Base-by-base conservation (phyloP, 2,329 filamentous ascomycete genomes). In the Verticillium klebahnii region DNA sequence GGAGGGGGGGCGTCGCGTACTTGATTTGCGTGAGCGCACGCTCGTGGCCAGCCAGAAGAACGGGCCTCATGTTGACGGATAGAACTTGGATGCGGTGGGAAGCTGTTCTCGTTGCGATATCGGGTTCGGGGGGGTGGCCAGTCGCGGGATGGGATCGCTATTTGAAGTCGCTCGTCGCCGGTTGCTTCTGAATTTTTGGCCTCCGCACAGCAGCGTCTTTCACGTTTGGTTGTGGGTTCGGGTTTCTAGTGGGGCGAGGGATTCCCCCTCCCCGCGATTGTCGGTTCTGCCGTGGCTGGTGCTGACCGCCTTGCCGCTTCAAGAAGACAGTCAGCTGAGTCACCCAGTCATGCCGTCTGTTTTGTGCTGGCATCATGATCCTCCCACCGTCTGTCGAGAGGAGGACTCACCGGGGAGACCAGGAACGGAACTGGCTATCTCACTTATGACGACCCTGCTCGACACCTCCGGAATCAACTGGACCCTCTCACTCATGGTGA, bases 1-100 rank as follows among this genome's bases (percentile, higher is more conserved):
- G 23, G 12, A 3, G 29, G 29, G 29, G 29, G 29, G 29, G 29
- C 45, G 34, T 52, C 45, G 55, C 82, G 72, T 84, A 92, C 89
- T 89, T 92, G 79, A 97, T 94, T 80, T 97, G 93, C 75, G 92
- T 97, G 79, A 97, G 86, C 80, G 93, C 92, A 83, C 93, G 91
- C 85, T 96, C 93, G 88, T 99, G 95, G 79, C 95, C 95, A 77
- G 92, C 89, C 73, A 99, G 86, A 72, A 99, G 85, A 79, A 97
- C 96, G 75, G 95, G 95, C 83, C 95, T 92, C 95, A 99, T 99
- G 66, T 79, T 92, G 81, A 77, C 61, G 63, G 40, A 32, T 34
- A 32, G 34, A 36, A 65, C 66, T 68, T 58, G 45, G 19, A 5
- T 52, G n/a, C 45, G 45, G 23, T 63, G 62, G 66, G 54, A 62